A percentile compares a stretch with the other conserved stretches of the same genome.
Conservation (phyloP, 768 basidiomycete genomes). For the Dentipellis fragilis region DNA sequence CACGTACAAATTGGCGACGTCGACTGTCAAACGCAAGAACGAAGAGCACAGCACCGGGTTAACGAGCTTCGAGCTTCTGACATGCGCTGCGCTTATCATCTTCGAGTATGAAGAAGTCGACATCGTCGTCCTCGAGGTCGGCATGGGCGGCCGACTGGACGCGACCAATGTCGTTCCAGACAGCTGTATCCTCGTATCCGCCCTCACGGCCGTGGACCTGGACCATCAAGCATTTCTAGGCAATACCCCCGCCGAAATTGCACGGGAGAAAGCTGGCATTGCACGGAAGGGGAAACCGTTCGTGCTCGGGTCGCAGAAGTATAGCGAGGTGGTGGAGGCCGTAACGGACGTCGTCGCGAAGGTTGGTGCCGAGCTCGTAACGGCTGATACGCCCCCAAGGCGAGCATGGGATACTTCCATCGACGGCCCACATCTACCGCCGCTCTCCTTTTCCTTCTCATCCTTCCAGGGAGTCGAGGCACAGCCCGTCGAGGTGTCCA, state of each 20-base stretch:
- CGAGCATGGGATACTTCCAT: slow-evolving; percentile 24
- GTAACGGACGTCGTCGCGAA: slow-evolving; percentile 33
- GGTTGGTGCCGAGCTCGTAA: slow-evolving; percentile 28
- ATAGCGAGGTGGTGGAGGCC: slow-evolving; percentile 36
- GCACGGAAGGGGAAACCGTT: slow-evolving; percentile 52
- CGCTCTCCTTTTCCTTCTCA: slow-evolving; percentile 23
- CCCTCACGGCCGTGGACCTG: slow-evolving; percentile 77
- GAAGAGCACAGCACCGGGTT: slow-evolving; percentile 33
- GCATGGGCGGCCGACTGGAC: slow-evolving; percentile 88
- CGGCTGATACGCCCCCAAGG: slow-evolving; percentile 9
- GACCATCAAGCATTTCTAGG: slow-evolving; percentile 94
- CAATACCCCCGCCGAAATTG: slow-evolving; percentile 59
- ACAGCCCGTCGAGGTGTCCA: slow-evolving; percentile 31
- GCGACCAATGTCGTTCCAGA: slow-evolving; percentile 87
- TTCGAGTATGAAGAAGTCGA: slow-evolving; percentile 70
- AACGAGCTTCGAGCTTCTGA: slow-evolving; percentile 78
- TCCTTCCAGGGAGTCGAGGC: slow-evolving; percentile 26
- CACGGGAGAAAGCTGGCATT: slow-evolving; percentile 78
- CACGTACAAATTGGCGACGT: slow-evolving; percentile 37
- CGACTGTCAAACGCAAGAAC: slow-evolving; percentile 40
- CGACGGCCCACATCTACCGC: slow-evolving; percentile 23
- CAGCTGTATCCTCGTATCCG: slow-evolving; percentile 61
- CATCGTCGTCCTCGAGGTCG: slow-evolving; percentile 82
- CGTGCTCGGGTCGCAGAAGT: slow-evolving; percentile 54
- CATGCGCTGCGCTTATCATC: slow-evolving; percentile 65